Conservation (phyloP, 2,329 filamentous ascomycete genomes). For the Xylariaceae sp. region DNA sequence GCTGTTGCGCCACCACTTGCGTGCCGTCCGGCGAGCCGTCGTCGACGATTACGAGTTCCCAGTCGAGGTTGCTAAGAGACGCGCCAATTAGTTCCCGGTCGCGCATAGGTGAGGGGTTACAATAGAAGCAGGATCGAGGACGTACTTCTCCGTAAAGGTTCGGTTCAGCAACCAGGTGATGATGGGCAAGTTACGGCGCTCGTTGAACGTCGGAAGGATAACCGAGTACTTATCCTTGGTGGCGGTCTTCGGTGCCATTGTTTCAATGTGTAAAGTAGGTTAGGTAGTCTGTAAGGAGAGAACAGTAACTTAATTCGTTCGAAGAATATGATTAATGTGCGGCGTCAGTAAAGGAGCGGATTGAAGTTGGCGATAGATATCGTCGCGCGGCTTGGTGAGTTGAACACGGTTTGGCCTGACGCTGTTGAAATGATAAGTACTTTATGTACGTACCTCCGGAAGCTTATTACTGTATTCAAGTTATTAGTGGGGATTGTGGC, state of each 20-base stretch:
- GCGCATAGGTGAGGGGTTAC: not conserved
- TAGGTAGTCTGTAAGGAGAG: conserved; percentile 6
- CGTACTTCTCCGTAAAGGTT: conserved; percentile 86
- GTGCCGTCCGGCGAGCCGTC: conserved; percentile 97
- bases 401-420: conserved; percentile 29
- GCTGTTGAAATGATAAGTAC: not conserved
- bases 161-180: conserved; percentile 92
- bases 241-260: conserved; percentile 51
- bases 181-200: conserved; percentile 95
- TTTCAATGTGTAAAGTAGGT: conserved; percentile 10
- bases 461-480: too few species aligned
- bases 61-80: conserved; percentile 78
- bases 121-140: conserved; percentile 4
- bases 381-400: conserved; percentile 21
- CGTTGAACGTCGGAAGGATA: conserved; percentile 97
- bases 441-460: too few species aligned
- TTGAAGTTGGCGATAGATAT: conserved; percentile 30
- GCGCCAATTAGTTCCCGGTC: conserved; percentile 20
- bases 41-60: conserved; percentile 97
- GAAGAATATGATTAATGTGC: conserved; percentile 2
- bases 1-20: conserved; percentile 85
- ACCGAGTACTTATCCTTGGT: conserved; percentile 85
- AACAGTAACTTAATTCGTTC: conserved; percentile 1
- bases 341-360: conserved; percentile 31
- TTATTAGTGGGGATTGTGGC: not conserved